Percentiles rank a stretch among this genome's conserved stretches.
These are phyloP conservation scores for Nakazawaea wyomingensis DNA, from an alignment of 805 yeast species.

Conservation along the genomic window DNA sequence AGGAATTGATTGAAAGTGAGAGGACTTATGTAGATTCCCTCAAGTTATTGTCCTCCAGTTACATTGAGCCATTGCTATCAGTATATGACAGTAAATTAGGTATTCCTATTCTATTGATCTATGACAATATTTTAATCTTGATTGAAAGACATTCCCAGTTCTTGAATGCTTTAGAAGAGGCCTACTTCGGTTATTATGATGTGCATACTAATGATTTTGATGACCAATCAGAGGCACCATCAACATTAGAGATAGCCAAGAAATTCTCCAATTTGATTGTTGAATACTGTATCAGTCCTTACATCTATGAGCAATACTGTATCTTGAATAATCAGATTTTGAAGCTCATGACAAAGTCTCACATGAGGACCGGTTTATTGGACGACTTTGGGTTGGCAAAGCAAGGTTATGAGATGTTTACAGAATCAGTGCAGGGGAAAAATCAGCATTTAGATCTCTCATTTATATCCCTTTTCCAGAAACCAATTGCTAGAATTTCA, in stretches of 20 bases:
- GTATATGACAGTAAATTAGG: slow-evolving; percentile 18
- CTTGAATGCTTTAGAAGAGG: slow-evolving; percentile 20
- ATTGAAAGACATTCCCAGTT: slow-evolving; percentile 28
- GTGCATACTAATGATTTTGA: not conserved
- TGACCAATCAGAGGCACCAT: slow-evolving; percentile 8
- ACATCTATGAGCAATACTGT: slow-evolving; percentile 31
- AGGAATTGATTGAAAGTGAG: slow-evolving; percentile 48
- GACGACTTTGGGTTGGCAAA: slow-evolving; percentile 14
- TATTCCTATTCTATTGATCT: slow-evolving; percentile 30
- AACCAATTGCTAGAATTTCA: slow-evolving; percentile 45
- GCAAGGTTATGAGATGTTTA: slow-evolving; percentile 29
- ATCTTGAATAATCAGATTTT: slow-evolving; percentile 28
- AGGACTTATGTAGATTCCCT: slow-evolving; percentile 40
- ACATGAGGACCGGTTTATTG: slow-evolving; percentile 10
- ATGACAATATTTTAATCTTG: slow-evolving; percentile 25
- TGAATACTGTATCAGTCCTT: slow-evolving; percentile 21
- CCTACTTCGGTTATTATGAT: slow-evolving; percentile 16
- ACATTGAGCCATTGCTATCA: slow-evolving; percentile 33
- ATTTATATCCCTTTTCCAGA: slow-evolving; percentile 46
- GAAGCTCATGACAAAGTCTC: slow-evolving; percentile 25
- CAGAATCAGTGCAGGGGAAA: slow-evolving; percentile 38
- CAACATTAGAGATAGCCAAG: slow-evolving; percentile 3
- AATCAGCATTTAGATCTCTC: slow-evolving; percentile 40
- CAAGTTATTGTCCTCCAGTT: slow-evolving; percentile 36
- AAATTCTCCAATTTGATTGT: slow-evolving; percentile 19